Base-by-base conservation (phyloP, 23 red algal species). In the Agarophyton chilense region DNA sequence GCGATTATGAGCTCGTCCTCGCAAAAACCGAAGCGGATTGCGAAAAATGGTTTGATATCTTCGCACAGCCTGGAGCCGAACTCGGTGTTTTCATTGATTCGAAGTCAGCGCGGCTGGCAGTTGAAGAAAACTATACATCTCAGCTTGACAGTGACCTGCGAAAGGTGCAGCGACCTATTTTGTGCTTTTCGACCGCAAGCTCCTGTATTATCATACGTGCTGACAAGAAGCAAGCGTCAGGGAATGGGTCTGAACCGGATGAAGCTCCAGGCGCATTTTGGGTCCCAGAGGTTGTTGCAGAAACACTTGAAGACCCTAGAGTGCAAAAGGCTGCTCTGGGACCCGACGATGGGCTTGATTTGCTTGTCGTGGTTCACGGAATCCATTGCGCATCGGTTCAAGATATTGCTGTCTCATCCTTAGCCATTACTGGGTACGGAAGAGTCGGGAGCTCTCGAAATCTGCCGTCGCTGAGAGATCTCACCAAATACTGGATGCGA, bases 401-500 rank as follows among this genome's bases (percentile, higher is more conserved):
- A 74, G 40, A 74, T 33, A 29, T 74, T 26, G 68, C 68, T 10
- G 40, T 74, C 1, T 46, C 41, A 74, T 74, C 68, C 12, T 21
- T 74, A 5, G 40, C 68, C 19, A 74, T 74, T 28, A 39, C 68
- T 26, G 68, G 68, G 68, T 49, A 29, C 17, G 41, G 68, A 49
- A 74, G 41, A 74, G 38, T 74, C 43, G 21, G 43, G 0, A 18
- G 21, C 36, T 49, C 40, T 26, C 19, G 34, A 47, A 10, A 74
- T 7, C 43, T 74, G 40, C 47, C 41, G 0, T 74, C 68, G 2
- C 29, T 74, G 34, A 74, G 33, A 49, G 40, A 74, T 10, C 68
- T 74, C 19, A 74, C 40, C 38, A 74, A 74, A 49, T 74, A 49
- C 24, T 74, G 68, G 68, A 74, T 74, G 68, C 38, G 68, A 25